A percentile compares a stretch with the other conserved stretches of the same genome.
Conservation (phyloP, 177 flowering plant species). For the Tripterygium wilfordii region DNA sequence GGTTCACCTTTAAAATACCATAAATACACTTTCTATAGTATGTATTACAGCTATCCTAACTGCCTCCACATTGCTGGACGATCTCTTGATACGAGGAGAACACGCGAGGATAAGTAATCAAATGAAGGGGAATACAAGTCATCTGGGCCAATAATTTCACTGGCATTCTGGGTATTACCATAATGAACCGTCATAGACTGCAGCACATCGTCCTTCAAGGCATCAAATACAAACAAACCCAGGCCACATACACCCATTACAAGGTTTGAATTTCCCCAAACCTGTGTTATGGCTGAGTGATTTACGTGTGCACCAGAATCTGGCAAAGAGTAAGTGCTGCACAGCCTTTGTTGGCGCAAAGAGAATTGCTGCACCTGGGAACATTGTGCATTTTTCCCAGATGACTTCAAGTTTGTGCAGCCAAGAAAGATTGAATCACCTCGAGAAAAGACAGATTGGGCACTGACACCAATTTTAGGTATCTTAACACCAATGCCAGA, state of each 20-base stretch:
- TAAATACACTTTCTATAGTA: too few species aligned
- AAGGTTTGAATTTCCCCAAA: slow-evolving; percentile 83
- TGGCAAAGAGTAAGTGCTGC: slow-evolving; percentile 58
- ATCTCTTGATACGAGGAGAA: slow-evolving; percentile 81
- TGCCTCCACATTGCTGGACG: slow-evolving; percentile 87
- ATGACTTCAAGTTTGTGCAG: slow-evolving; percentile 38
- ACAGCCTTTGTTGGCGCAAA: slow-evolving; percentile 58
- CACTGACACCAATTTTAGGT: slow-evolving; percentile 51
- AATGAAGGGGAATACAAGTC: slow-evolving; percentile 86
- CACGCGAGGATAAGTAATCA: slow-evolving; percentile 70
- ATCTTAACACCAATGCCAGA: slow-evolving; percentile 85
- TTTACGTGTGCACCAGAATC: slow-evolving; percentile 59
- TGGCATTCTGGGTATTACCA: slow-evolving; percentile 24
- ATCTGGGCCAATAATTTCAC: slow-evolving; percentile 75
- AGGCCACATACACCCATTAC: slow-evolving; percentile 76
- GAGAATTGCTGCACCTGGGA: slow-evolving; percentile 78
- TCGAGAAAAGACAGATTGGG: slow-evolving; percentile 67
- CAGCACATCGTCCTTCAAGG: slow-evolving; percentile 41
- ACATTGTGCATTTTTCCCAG: slow-evolving; percentile 31
- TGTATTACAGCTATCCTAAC: slow-evolving; percentile 38
- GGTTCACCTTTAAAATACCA: too few species aligned
- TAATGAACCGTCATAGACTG: slow-evolving; percentile 22
- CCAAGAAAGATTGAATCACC: slow-evolving; percentile 82
- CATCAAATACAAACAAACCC: slow-evolving; percentile 78
- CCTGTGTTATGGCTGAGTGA: slow-evolving; percentile 74